Conservation (phyloP, 78 protist genomes). For the Dictyostelium purpureum region DNA sequence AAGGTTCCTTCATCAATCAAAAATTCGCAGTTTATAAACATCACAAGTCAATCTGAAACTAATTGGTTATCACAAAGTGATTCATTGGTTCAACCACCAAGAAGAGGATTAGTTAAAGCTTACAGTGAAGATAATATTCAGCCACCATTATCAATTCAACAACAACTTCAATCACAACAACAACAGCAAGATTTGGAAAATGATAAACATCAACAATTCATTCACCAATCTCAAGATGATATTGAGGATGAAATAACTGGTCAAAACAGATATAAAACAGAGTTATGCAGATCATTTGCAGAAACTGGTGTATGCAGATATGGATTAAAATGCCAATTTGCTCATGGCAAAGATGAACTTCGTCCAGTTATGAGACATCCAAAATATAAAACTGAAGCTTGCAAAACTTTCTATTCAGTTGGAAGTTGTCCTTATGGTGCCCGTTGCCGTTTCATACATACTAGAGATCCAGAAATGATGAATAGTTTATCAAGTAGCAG, state of each 20-base stretch:
- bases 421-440: constrained; percentile 88
- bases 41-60: background rate
- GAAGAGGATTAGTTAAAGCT: constrained; percentile 21
- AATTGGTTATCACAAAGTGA: constrained; percentile 21
- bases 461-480: background rate
- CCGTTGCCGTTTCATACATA: constrained; percentile 87
- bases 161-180: constrained; percentile 33
- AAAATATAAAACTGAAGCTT: constrained; percentile 88
- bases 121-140: background rate
- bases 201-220: background rate
- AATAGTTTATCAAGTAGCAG: background rate
- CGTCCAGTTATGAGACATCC: constrained; percentile 87
- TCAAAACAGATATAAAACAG: constrained; percentile 90
- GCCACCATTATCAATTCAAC: constrained; percentile 1
- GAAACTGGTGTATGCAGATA: constrained; percentile 91
- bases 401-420: constrained; percentile 84
- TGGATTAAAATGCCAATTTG: constrained; percentile 92
- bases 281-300: constrained; percentile 87
- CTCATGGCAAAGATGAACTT: constrained; percentile 89
- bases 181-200: constrained; percentile 17
- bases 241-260: constrained; percentile 73
- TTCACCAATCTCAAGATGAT: constrained; percentile 10
- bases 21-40: constrained; percentile 61
- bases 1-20: constrained; percentile 48
- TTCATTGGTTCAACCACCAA: background rate